These are phyloP conservation scores for Wickerhamomyces sp. DNA, from an alignment of 1,139 yeast species.

Conservation along the genomic window DNA sequence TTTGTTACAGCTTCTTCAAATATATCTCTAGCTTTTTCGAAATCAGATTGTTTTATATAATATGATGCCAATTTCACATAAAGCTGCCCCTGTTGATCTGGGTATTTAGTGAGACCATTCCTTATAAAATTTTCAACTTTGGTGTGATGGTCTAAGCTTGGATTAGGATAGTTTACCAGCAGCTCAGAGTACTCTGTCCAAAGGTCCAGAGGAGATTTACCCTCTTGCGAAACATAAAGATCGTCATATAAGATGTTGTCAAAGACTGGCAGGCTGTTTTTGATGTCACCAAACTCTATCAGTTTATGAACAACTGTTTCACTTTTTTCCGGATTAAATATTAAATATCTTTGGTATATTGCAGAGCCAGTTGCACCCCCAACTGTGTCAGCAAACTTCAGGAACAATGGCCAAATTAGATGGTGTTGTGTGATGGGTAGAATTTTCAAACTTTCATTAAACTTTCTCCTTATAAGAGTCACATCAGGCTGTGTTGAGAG, in stretches of 20 bases:
- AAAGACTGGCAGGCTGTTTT: slow-evolving; percentile 22
- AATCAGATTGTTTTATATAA: slow-evolving; percentile 35
- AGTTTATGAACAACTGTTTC: slow-evolving; percentile 32
- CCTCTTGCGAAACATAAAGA: slow-evolving; percentile 29
- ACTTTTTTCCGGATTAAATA: slow-evolving; percentile 32
- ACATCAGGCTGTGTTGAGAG: slow-evolving; percentile 37
- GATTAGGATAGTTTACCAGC: slow-evolving; percentile 26
- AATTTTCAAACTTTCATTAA: slow-evolving; percentile 48
- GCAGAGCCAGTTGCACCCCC: slow-evolving; percentile 40
- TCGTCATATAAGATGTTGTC: slow-evolving; percentile 29
- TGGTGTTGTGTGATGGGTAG: slow-evolving; percentile 52
- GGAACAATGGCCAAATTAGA: slow-evolving; percentile 56
- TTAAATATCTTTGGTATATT: slow-evolving; percentile 43
- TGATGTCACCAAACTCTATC: slow-evolving; percentile 24
- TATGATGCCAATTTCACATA: slow-evolving; percentile 48
- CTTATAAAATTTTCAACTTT: slow-evolving; percentile 34
- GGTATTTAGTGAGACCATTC: slow-evolving; percentile 42
- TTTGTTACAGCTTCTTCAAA: slow-evolving; percentile 42
- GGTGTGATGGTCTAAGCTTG: slow-evolving; percentile 10
- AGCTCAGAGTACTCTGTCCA: slow-evolving; percentile 47
- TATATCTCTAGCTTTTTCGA: slow-evolving; percentile 41
- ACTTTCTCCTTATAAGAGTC: slow-evolving; percentile 40
- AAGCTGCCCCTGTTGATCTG: slow-evolving; percentile 57
- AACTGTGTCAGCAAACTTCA: slow-evolving; percentile 45
- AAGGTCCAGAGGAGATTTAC: slow-evolving; percentile 38